These are phyloP conservation scores for Berkeleyomyces basicola DNA, from an alignment of 2,329 filamentous ascomycete species.

Conservation along the genomic window DNA sequence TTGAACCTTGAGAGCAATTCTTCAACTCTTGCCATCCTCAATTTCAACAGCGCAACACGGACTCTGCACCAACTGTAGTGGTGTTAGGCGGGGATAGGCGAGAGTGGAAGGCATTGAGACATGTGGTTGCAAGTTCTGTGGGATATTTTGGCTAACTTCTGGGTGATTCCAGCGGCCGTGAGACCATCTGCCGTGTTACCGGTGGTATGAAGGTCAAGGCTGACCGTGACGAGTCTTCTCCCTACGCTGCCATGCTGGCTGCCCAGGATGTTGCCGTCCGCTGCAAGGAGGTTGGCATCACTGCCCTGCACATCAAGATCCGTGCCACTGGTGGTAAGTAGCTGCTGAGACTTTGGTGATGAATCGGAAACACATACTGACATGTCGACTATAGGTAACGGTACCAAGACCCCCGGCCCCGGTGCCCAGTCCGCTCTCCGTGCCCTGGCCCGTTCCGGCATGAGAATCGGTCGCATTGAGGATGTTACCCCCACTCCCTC, in stretches of 20 bases:
- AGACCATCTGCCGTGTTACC: constrained; percentile 99
- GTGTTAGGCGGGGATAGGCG: neutral
- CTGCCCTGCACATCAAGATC: constrained; percentile 99
- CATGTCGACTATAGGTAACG: constrained; percentile 50
- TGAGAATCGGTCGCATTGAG: constrained; percentile 99
- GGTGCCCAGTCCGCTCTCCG: constrained; percentile 98
- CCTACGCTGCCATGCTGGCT: constrained; percentile 99
- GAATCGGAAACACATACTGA: neutral
- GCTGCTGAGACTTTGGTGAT: neutral
- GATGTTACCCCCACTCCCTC: constrained; percentile 98
- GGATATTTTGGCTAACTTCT: constrained; percentile 39
- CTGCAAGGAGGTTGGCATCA: constrained; percentile 56
- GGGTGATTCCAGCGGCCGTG: constrained; percentile 78
- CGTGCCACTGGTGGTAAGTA: constrained; percentile 85
- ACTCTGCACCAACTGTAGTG: neutral
- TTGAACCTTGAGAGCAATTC: constrained; percentile 13
- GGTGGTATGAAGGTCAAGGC: constrained; percentile 99
- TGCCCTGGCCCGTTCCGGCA: constrained; percentile 94
- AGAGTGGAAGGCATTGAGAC: neutral
- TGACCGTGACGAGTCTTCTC: constrained; percentile 98
- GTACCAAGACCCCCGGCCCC: constrained; percentile 98
- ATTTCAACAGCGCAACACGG: neutral
- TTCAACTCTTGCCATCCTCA: neutral
- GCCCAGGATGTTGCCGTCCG: constrained; percentile 92
- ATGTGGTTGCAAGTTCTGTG: neutral